Base-by-base conservation (phyloP, 352 stramenopile genomes). In the Stramenopiles sp. region DNA sequence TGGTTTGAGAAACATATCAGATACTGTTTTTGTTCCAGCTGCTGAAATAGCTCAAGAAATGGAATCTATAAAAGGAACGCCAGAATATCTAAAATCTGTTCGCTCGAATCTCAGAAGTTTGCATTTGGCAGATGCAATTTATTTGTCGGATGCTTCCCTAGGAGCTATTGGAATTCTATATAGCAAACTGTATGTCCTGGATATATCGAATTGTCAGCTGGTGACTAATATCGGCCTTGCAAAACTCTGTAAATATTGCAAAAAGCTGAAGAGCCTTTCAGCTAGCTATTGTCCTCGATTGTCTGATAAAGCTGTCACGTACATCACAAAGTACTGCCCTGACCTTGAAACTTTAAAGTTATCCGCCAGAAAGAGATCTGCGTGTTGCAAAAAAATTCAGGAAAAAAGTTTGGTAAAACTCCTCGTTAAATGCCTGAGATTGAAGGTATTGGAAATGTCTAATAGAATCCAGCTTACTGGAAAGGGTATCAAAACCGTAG, bases 221-320 rank as follows among this genome's bases (percentile, higher is more conserved):
- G 35, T 71, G 35, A 71, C 53, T 71, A 71, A 71, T 6, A 35
- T 71, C 4, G 53, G 53, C 4, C 31, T 71, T 2, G 53, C 53
- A 2, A 71, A 71, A 6, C 53, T 71, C 6, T 71, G 53, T 6
- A 71, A 71, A 71, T 71, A 35, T 71, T 71, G 53, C 53, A 71
- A 2, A 2, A 31, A 33, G 12, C 35, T 71, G 6, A 71, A 71
- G 35, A 71, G 12, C 35, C 31, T 33, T 35, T 35, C 33, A 4
- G 33, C 35, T 6, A 71, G 53, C 35, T 71, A 35, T 6, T 71
- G 53, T 71, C 53, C 33, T 35, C 33, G 53, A 6, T 6, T 71
- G 35, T 35, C 53, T 2, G 31, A 71, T 6, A 31, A 33, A 31
- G 53, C 53, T 6, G 53, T 71, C 4, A 35, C 53, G 4, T 71